A percentile compares a stretch with the other conserved stretches of the same genome.
These are phyloP conservation scores for Drechslera avenae DNA, from an alignment of 2,329 filamentous ascomycete species.

Conservation along the genomic window DNA sequence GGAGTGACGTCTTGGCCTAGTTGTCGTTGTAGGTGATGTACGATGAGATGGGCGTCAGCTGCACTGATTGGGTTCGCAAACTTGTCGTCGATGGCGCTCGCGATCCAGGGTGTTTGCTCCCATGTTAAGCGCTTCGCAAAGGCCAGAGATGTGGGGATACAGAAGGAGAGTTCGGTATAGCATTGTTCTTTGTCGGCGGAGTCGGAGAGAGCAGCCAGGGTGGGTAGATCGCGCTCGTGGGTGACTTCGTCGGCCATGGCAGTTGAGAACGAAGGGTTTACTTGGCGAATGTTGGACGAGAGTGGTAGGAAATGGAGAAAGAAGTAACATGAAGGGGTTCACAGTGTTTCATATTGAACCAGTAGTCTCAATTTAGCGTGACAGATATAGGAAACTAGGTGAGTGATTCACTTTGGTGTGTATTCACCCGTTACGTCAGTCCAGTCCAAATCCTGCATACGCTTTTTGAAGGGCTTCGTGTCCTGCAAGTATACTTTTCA, in stretches of 20 bases:
- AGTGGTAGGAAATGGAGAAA: neutral
- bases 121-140: constrained; percentile 28
- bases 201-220: neutral
- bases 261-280: neutral
- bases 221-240: constrained; percentile 5
- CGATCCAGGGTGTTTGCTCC: constrained; percentile 29
- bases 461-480: too few relatives aligned
- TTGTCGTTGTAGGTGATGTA: neutral
- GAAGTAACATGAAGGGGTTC: too few relatives aligned
- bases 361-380: too few relatives aligned
- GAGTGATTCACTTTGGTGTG: too few relatives aligned
- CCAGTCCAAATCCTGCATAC: too few relatives aligned
- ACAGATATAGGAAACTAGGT: too few relatives aligned
- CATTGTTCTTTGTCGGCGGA: neutral
- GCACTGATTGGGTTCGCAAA: constrained; percentile 9
- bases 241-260: neutral
- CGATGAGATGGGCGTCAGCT: constrained; percentile 13
- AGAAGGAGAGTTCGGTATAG: constrained; percentile 21
- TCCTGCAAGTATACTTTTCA: too few relatives aligned
- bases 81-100: neutral
- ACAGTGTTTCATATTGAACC: too few relatives aligned
- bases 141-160: constrained; percentile 21
- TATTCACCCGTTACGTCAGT: too few relatives aligned
- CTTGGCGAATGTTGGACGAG: neutral
- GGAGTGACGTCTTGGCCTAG: neutral